Base-by-base conservation (phyloP, 1,284 basidiomycete genomes). In the Trichosporon coremiiforme region DNA sequence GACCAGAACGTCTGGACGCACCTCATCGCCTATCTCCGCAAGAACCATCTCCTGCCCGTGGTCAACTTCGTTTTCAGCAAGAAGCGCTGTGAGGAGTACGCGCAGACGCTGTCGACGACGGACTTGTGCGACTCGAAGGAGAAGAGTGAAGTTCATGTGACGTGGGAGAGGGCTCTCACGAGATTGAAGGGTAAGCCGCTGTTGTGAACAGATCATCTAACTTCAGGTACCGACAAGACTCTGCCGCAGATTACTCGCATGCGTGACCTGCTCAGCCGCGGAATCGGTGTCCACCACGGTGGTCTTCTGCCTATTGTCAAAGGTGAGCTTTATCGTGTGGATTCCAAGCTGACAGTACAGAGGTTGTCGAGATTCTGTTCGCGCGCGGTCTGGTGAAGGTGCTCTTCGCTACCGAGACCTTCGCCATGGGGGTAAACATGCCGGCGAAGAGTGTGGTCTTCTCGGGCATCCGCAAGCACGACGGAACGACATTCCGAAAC, bases 341-440 rank as follows among this genome's bases (percentile, higher is more conserved):
- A n/a, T n/a, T n/a, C n/a, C n/a, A 1, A 92, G 91, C 89, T 96
- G 22, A 95, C 93, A 94, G 35, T n/a, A 12, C 68, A 81, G 79
- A 95, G 92, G 89, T 97, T 10, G 96, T 99, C 17, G 96, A 99
- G 82, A 91, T 99, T 53, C 87, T 99, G 17, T 99, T 99, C 80
- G 92, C 95, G 9, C 89, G 95, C 41, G 97, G 97, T 25, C 86
- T 99, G 47, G 96, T 99, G 71, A 99, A 99, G 83, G 90, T 98
- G 17, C 85, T 99, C 10, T 99, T 99, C 79, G 97, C 97, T 0
- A 99, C 97, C 0, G 97, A 99, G 83, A 99, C 97, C 0, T 99
- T 99, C 81, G 97, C 97, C 0, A 99, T 99, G 97, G 95, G 95
- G 63, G 97, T 99, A 70, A 99, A 99, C 84, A 99, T 99, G 97